phyloP scores from a whole-genome alignment of 139 green algal genomes.

The Zygnema circumcarinatum region DNA sequence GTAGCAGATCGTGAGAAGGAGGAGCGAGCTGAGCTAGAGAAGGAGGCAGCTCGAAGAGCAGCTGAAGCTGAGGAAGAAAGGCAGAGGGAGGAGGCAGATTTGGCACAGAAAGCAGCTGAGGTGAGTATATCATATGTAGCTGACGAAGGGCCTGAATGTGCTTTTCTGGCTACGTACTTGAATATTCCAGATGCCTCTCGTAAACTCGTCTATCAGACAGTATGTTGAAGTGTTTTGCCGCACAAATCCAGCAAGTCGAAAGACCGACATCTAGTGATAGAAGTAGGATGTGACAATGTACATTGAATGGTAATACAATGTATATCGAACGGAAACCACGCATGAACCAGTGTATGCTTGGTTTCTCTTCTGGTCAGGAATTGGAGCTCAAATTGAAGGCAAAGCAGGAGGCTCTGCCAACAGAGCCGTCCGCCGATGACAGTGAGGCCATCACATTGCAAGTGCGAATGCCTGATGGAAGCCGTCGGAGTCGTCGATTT shows the following conservation, averaged over 20 bases:
- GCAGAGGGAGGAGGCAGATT: conserved; percentile 1
- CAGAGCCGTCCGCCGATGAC: conserved; percentile 37
- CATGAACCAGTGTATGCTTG: too few species aligned
- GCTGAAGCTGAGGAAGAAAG: conserved; percentile 18
- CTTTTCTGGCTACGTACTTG: too few species aligned
- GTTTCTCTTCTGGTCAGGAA: too few species aligned
- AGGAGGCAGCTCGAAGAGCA: conserved; percentile 9
- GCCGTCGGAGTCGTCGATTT: conserved; percentile 27
- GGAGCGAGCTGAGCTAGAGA: background rate
- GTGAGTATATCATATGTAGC: background rate
- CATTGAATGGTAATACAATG: too few species aligned
- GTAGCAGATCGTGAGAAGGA: conserved; percentile 29
- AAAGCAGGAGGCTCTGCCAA: conserved; percentile 30
- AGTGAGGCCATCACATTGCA: conserved; percentile 28
- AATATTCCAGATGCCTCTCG: too few species aligned
- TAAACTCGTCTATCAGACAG: too few species aligned
- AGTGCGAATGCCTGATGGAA: conserved; percentile 47
- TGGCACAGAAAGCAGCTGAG: background rate
- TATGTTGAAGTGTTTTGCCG: too few species aligned
- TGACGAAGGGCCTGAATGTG: background rate
- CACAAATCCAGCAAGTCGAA: too few species aligned
- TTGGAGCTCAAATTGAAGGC: conserved; percentile 34
- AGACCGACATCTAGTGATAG: too few species aligned
- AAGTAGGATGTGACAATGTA: too few species aligned
- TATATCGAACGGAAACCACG: too few species aligned